Conservation (phyloP, 306 rosid species). For the Vigna unguiculata region DNA sequence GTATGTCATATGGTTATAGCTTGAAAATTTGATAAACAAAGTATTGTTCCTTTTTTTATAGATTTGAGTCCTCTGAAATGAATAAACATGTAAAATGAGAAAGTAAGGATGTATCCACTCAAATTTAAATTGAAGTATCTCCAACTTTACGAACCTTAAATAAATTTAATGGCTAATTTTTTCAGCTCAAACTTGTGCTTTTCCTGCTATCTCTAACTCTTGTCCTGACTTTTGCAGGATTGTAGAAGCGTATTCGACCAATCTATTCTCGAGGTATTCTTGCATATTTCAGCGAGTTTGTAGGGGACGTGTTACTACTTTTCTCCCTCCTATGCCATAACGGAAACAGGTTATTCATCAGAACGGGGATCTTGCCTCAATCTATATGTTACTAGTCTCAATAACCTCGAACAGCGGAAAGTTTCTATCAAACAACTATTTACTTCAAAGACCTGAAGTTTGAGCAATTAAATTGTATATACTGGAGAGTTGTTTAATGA, state of each 20-base stretch:
- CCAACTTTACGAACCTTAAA: background rate
- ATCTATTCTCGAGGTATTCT: conserved; percentile 8
- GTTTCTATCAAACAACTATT: conserved; percentile 36
- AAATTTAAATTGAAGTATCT: background rate
- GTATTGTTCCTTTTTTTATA: conserved; percentile 9
- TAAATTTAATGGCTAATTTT: background rate
- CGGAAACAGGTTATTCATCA: conserved; percentile 7
- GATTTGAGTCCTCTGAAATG: background rate
- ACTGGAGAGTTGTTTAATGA: conserved; percentile 26
- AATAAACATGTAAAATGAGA: background rate
- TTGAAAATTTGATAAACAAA: background rate
- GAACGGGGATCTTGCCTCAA: conserved; percentile 39
- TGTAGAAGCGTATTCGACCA: conserved; percentile 26
- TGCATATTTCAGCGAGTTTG: conserved; percentile 33
- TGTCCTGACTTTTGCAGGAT: conserved; percentile 37
- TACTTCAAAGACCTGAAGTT: conserved; percentile 37
- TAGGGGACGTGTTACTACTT: conserved; percentile 31
- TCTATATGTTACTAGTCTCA: conserved; percentile 28
- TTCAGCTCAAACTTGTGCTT: conserved; percentile 26
- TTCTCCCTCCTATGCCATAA: conserved; percentile 16
- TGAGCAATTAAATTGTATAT: conserved; percentile 49
- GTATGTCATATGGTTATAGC: conserved; percentile 1
- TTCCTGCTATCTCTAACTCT: background rate
- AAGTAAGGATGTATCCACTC: background rate
- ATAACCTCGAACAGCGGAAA: conserved; percentile 29